Evolutionary conservation across 257 asterid genomes (phyloP), one percentile per base, ranked within the genome.

Genomic region (Galeopsis tetrahit): DNA sequence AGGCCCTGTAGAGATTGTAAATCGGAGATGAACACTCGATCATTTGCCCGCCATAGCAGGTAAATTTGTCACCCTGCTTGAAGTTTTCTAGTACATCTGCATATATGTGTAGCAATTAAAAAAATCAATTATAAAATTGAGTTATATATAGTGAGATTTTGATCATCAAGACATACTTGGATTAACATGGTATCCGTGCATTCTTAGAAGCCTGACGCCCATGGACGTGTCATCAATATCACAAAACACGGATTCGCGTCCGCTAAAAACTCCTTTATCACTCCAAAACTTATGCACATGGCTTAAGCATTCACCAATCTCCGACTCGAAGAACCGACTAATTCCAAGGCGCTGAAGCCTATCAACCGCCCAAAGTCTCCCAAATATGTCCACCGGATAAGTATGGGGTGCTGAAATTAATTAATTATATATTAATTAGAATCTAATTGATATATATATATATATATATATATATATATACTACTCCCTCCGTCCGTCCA

Each of bases 291-390:
- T 87, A 34, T 78, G 43, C 1, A 83, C 78, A 52, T 88, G 77
- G 15, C 65, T 52, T 34, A 88, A 51, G 68, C 66, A 75, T 15
- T 82, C 76, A 1, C 71, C 49, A 14, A 85, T 83, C 73, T 88
- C 85, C 1, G 79, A 3, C 15, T 68, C 52, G 28, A 88, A 85
- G 51, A 71, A 76, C 34, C 80, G 82, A 46, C 86, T 85, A 46
- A 87, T 78, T 61, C 93, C 89, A 8, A 87, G 84, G 56, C 90
- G 87, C 38, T 80, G 89, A 8, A 85, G 78, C 28, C 90, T 71
- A 64, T 88, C 93, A 9, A 85, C 78, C 0, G 86, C 90, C 90
- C 88, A 85, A 0, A 83, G 85, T 53, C 86, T 79, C 5, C 82
- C 86, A 35, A 83, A 86, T 5, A 80, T 61, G 8, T 88, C 94